Percentiles rank a stretch among this genome's conserved stretches.
Evolutionary conservation across 2,329 filamentous ascomycete species (phyloP).

Genomic region (Teratosphaeria gauchensis): DNA sequence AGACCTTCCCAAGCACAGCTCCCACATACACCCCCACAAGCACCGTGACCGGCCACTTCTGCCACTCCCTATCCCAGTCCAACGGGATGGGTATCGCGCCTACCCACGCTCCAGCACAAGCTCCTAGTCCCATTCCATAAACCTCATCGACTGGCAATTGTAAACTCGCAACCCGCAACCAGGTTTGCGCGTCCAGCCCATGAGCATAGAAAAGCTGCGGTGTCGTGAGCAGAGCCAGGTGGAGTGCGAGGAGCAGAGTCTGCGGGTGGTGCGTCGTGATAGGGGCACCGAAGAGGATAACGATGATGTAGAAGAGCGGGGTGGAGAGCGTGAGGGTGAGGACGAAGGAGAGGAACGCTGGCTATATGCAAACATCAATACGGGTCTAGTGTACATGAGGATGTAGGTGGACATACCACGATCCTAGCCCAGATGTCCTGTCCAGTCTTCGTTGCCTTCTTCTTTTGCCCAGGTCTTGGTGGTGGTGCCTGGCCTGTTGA

Average conservation of each 20-base stretch:
- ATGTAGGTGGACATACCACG: constrained; percentile 29
- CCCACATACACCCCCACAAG: constrained; percentile 73
- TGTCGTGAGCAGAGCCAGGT: constrained; percentile 68
- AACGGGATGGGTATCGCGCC: constrained; percentile 91
- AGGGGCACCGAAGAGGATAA: constrained; percentile 87
- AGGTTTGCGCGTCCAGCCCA: constrained; percentile 62
- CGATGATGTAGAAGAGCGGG: constrained; percentile 48
- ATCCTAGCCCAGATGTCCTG: constrained; percentile 33
- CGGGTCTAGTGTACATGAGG: neutral
- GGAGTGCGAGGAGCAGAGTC: constrained; percentile 70
- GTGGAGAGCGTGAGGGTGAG: constrained; percentile 47
- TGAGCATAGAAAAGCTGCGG: constrained; percentile 80
- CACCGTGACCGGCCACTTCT: constrained; percentile 93
- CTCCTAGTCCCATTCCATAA: constrained; percentile 73
- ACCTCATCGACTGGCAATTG: constrained; percentile 70
- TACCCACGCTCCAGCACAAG: constrained; percentile 74
- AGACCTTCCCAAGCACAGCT: constrained; percentile 58
- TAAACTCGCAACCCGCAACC: constrained; percentile 60
- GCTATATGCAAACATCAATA: constrained; percentile 4
- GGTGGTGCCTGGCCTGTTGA: constrained; percentile 33
- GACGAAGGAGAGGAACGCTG: constrained; percentile 49
- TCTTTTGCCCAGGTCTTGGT: constrained; percentile 41
- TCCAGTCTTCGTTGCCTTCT: constrained; percentile 46
- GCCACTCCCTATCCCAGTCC: constrained; percentile 99
- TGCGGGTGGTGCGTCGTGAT: constrained; percentile 69